phyloP scores from a whole-genome alignment of 352 stramenopile genomes.

The Globisporangium takayamanum region DNA sequence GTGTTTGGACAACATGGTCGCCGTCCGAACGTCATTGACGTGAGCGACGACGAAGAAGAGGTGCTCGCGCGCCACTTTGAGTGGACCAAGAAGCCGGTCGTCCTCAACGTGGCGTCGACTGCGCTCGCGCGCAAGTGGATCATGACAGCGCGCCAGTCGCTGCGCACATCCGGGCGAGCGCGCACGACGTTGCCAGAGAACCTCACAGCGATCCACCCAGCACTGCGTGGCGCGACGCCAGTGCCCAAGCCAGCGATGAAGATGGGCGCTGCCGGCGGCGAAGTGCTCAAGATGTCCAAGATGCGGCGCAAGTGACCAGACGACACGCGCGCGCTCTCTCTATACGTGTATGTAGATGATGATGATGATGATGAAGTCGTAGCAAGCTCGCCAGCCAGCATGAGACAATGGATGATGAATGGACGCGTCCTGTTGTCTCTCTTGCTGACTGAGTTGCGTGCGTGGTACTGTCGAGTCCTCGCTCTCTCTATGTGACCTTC shows the following conservation, averaged over 20 bases:
- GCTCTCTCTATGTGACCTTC: slow-evolving; percentile 86
- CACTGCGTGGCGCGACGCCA: slow-evolving; percentile 37
- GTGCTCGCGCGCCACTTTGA: slow-evolving; percentile 52
- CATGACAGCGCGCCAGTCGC: slow-evolving; percentile 46
- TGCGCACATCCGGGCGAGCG: slow-evolving; percentile 40
- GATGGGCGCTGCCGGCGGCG: slow-evolving; percentile 61
- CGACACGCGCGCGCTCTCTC: too few relatives aligned
- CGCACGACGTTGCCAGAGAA: slow-evolving; percentile 37
- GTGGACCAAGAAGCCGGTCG: slow-evolving; percentile 73
- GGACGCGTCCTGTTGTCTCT: too few relatives aligned
- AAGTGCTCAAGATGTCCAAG: slow-evolving; percentile 43
- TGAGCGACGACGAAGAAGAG: slow-evolving; percentile 88
- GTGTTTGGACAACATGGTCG: slow-evolving; percentile 76
- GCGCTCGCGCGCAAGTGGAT: slow-evolving; percentile 83
- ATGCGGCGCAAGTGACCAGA: slow-evolving; percentile 52
- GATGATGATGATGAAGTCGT: too few relatives aligned
- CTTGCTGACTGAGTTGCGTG: not conserved
- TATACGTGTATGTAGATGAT: too few relatives aligned
- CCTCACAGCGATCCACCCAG: slow-evolving; percentile 43
- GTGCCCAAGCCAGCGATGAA: slow-evolving; percentile 68
- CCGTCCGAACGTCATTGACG: slow-evolving; percentile 49
- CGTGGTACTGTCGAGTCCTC: not conserved
- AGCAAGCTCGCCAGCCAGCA: too few relatives aligned
- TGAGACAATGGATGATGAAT: too few relatives aligned
- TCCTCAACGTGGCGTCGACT: slow-evolving; percentile 68